Evolutionary conservation across 106 monocot species (phyloP).

Genomic region (Agapanthus africanus): DNA sequence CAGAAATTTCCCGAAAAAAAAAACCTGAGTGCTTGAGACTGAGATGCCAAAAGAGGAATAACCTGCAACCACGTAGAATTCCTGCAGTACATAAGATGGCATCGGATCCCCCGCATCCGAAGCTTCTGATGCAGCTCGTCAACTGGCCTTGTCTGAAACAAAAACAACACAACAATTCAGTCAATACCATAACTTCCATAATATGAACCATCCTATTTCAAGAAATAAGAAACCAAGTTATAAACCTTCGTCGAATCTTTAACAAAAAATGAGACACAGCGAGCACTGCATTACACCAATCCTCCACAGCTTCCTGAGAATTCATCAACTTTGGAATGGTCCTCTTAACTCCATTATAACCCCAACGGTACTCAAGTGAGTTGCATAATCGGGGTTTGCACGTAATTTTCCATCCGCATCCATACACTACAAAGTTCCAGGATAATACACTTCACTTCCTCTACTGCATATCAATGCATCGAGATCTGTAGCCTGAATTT

Average conservation of each 20-base stretch:
- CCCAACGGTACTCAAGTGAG: slow-evolving; percentile 89
- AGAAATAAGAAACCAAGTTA: neutral
- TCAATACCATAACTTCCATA: neutral
- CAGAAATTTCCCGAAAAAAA: neutral
- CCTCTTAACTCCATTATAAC: slow-evolving; percentile 61
- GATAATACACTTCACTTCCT: slow-evolving; percentile 93
- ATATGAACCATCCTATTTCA: too few relatives aligned
- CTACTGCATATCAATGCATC: slow-evolving; percentile 88
- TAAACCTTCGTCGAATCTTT: slow-evolving; percentile 47
- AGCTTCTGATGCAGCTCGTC: slow-evolving; percentile 75
- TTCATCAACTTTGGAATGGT: slow-evolving; percentile 58
- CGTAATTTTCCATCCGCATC: slow-evolving; percentile 45
- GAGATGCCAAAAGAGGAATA: slow-evolving; percentile 82
- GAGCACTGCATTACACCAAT: slow-evolving; percentile 37
- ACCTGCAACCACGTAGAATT: slow-evolving; percentile 80
- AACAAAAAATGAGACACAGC: slow-evolving; percentile 74
- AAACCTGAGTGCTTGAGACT: slow-evolving; percentile 90
- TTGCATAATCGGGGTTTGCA: slow-evolving; percentile 68
- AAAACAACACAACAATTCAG: neutral
- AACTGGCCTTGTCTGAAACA: slow-evolving; percentile 42
- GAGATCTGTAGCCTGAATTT: slow-evolving; percentile 62
- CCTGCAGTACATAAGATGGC: slow-evolving; percentile 93
- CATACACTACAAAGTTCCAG: slow-evolving; percentile 60
- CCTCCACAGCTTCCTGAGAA: slow-evolving; percentile 17
- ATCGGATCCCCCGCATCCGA: slow-evolving; percentile 74